Evolutionary conservation across 2,329 filamentous ascomycete genomes (phyloP).

Genomic region (Colletotrichum tofieldiae): DNA sequence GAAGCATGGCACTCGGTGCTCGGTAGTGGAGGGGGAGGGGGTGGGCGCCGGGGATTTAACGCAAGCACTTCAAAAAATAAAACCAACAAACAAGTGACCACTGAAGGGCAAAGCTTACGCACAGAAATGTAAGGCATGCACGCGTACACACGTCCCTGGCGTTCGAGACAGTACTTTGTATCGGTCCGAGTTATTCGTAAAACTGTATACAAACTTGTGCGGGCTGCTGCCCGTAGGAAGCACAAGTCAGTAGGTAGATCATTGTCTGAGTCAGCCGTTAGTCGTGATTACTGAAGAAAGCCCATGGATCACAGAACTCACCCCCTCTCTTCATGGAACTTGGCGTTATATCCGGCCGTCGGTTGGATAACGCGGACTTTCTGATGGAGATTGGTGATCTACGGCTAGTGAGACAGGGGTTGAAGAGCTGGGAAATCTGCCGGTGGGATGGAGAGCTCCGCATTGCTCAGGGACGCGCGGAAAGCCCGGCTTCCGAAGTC

Average conservation of each 20-base stretch:
- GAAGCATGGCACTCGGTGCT: neutral
- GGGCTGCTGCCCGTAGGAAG: neutral
- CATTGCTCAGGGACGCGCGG: neutral
- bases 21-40: neutral
- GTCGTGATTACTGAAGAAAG: slow-evolving; percentile 6
- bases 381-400: slow-evolving; percentile 2
- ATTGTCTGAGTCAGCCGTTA: slow-evolving; percentile 21
- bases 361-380: neutral
- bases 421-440: neutral
- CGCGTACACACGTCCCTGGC: neutral
- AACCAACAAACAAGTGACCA: neutral
- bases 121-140: neutral
- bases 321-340: neutral
- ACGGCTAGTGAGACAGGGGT: slow-evolving; percentile 8
- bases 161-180: slow-evolving; percentile 9
- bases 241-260: neutral
- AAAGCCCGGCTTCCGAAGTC: neutral
- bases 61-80: neutral
- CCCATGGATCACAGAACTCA: neutral
- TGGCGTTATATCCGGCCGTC: slow-evolving; percentile 5
- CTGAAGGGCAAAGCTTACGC: neutral
- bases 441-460: neutral
- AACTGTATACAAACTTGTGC: neutral
- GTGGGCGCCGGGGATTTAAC: neutral
- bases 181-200: slow-evolving; percentile 18